Evolutionary conservation across 2,329 filamentous ascomycete genomes (phyloP), one percentile per base, ranked within the genome.

Genomic region (Aspergillus fischeri): DNA sequence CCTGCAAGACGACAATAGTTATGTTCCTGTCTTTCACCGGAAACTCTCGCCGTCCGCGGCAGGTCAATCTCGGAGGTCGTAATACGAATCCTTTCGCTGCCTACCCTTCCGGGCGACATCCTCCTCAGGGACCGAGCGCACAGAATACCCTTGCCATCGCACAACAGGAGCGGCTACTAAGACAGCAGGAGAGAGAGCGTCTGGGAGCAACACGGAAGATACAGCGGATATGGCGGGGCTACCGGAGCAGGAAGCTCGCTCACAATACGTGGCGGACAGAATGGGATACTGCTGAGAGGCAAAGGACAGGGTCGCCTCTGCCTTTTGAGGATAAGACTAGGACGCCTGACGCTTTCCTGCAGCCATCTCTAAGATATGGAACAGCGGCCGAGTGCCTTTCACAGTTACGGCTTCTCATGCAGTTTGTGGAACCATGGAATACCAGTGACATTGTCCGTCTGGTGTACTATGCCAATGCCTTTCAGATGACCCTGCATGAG

Each of bases 21-120:
- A 97, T 97, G 93, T 95, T 94, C 77, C 87, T 89, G 60, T 92
- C 89, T 54, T 99, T 99, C 78, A 94, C 90, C 25, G 94, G 94
- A 66, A 90, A 79, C 75, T 90, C 91, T 67, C 87, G 91, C 69
- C 89, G 90, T 64, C 88, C 89, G 60, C 88, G 94, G 63, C 92
- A 97, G 73, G 91, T 97, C 71, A 97, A 97, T 76, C 87, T 99
- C 60, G 94, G 91, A 64, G 94, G 92, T 61, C 88, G 92, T 65
- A 85, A 85, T 63, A 80, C 81, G 52, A 96, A 96, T 69, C 91
- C 92, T 3, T 96, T 94, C 73, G 86, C 82, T 52, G 75, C 74
- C 54, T 73, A 83, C 59, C 84, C 84, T 63, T 81, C 81, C 32
- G 78, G 81, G 45, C 85, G 86, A 80, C 77, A 78, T 17, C 78